Conservation (phyloP, 2,329 filamentous ascomycete genomes). For the Venturia nashicola region DNA sequence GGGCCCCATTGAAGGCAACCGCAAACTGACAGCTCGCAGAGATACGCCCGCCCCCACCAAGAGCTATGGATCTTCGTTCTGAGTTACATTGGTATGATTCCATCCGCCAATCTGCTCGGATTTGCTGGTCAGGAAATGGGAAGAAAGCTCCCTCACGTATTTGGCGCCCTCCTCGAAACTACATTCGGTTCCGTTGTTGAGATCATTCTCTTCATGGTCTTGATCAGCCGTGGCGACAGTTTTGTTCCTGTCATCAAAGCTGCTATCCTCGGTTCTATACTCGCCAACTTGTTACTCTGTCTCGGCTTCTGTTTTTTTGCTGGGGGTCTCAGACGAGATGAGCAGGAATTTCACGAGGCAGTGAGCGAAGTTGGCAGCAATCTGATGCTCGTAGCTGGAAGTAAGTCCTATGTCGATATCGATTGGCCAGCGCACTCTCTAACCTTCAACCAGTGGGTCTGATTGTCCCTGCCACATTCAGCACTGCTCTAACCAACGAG, state of each 20-base stretch:
- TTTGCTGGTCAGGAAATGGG: conserved; percentile 63
- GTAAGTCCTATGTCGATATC: conserved; percentile 32
- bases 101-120: conserved; percentile 61
- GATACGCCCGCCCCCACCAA: conserved; percentile 42
- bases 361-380: conserved; percentile 71
- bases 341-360: conserved; percentile 60
- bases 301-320: conserved; percentile 70
- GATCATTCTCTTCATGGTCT: conserved; percentile 69
- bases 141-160: conserved; percentile 62
- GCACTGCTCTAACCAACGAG: conserved; percentile 23
- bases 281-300: conserved; percentile 72
- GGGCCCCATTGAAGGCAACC: conserved; percentile 10
- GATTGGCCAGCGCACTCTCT: conserved; percentile 15
- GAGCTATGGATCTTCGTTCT: conserved; percentile 56
- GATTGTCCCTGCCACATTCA: conserved; percentile 41
- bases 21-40: conserved; percentile 15
- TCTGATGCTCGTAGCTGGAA: conserved; percentile 64
- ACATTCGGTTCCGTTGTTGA: conserved; percentile 64
- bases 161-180: conserved; percentile 48
- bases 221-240: conserved; percentile 39
- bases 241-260: conserved; percentile 62
- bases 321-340: conserved; percentile 55
- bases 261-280: conserved; percentile 70
- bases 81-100: conserved; percentile 67
- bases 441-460: conserved; percentile 28